These are phyloP conservation scores for Aegilops bicornis DNA, from an alignment of 176 grass and related monocot genomes.

Conservation along the genomic window DNA sequence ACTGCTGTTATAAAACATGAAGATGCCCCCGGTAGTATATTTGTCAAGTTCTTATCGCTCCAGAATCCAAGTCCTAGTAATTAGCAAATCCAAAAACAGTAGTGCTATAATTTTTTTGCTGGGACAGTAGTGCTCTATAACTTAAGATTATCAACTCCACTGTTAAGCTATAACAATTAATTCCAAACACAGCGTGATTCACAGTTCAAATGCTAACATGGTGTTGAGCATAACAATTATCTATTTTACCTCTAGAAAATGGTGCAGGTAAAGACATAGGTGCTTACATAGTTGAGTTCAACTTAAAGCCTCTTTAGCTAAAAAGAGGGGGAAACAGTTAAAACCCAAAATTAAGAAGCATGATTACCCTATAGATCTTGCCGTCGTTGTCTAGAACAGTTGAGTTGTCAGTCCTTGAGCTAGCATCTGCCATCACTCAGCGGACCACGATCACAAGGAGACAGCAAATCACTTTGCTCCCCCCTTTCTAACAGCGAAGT, in stretches of 20 bases:
- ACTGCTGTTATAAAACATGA: neutral
- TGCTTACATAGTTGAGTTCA: neutral
- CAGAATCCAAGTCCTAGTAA: neutral
- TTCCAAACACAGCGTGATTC: neutral
- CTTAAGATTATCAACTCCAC: neutral
- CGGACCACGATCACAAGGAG: constrained; percentile 12
- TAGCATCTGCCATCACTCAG: constrained; percentile 64
- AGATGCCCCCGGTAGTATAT: neutral
- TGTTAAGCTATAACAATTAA: neutral
- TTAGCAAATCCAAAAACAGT: neutral
- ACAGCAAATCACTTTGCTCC: constrained; percentile 43
- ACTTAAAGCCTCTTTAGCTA: neutral
- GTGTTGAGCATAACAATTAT: neutral
- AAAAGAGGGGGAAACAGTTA: neutral
- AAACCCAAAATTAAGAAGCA: neutral
- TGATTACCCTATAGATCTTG: constrained; percentile 50
- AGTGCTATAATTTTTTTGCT: neutral
- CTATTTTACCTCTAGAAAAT: neutral
- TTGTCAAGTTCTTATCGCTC: neutral
- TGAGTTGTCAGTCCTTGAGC: constrained; percentile 72
- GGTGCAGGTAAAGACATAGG: neutral
- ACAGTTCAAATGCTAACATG: neutral
- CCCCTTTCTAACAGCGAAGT: constrained; percentile 2
- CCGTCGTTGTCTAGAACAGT: constrained; percentile 59
- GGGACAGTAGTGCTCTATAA: neutral